These are phyloP conservation scores for Macadamia tetraphylla DNA, from an alignment of 164 flowering plant genomes.

Conservation along the genomic window DNA sequence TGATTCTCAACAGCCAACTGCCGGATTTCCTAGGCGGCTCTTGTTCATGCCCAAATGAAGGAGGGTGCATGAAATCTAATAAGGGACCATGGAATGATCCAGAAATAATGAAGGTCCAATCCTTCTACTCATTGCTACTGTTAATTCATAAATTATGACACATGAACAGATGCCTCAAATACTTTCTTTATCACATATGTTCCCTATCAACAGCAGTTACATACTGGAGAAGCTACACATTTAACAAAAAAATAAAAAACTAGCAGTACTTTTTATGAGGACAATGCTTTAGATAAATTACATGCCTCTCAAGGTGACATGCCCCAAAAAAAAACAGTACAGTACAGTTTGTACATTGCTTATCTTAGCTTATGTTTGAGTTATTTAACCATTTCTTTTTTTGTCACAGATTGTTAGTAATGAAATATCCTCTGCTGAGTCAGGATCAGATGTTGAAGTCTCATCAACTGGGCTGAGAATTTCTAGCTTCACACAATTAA, in stretches of 20 bases:
- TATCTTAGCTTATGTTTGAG: not conserved
- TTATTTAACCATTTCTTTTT: not conserved
- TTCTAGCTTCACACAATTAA: conserved; percentile 15
- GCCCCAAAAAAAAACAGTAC: not conserved
- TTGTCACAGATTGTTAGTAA: conserved; percentile 26
- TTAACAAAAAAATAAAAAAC: conserved; percentile 29
- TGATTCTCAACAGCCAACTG: conserved; percentile 55
- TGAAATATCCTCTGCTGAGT: conserved; percentile 25
- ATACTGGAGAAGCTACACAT: conserved; percentile 28
- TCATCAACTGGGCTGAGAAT: conserved; percentile 7
- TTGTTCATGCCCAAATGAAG: conserved; percentile 54
- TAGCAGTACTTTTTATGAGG: conserved; percentile 32
- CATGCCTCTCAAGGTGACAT: conserved; percentile 36
- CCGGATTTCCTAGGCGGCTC: conserved; percentile 87
- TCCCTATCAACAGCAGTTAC: conserved; percentile 42
- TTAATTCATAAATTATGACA: conserved; percentile 1
- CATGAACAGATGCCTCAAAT: not conserved
- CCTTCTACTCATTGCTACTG: conserved; percentile 1
- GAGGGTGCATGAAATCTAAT: conserved; percentile 75
- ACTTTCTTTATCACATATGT: not conserved
- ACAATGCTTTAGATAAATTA: conserved; percentile 36
- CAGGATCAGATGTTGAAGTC: conserved; percentile 27
- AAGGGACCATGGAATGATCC: conserved; percentile 96
- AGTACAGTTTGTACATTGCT: not conserved
- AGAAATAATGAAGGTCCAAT: conserved; percentile 64